phyloP scores from a whole-genome alignment of 805 yeast species.

The Candida piceae region DNA sequence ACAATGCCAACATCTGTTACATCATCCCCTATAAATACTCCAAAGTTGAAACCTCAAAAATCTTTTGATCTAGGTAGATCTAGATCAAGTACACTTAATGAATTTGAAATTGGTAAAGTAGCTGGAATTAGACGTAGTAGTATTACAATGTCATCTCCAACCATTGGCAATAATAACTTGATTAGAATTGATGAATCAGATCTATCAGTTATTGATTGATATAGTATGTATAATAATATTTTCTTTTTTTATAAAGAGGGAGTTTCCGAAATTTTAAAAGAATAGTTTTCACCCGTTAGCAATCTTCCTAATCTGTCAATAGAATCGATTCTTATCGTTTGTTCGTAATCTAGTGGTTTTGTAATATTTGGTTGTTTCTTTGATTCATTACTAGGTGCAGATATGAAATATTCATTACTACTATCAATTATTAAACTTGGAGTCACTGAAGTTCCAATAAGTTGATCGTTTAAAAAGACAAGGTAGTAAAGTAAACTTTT shows the following conservation, averaged over 20 bases:
- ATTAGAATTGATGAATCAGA: too few relatives aligned
- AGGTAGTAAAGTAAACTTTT: conserved; percentile 24
- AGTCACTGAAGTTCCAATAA: conserved; percentile 22
- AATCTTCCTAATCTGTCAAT: conserved; percentile 20
- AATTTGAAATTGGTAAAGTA: conserved; percentile 8
- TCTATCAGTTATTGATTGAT: too few relatives aligned
- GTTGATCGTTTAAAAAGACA: conserved; percentile 26
- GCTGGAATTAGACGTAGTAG: conserved; percentile 1
- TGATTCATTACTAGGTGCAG: not conserved
- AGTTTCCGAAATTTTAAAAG: too few relatives aligned
- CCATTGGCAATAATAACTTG: too few relatives aligned
- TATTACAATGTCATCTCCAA: too few relatives aligned
- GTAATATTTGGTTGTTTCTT: not conserved
- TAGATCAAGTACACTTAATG: conserved; percentile 21
- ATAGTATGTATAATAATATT: too few relatives aligned
- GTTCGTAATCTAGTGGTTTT: not conserved
- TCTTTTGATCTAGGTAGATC: conserved; percentile 13
- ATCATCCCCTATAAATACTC: conserved; percentile 8
- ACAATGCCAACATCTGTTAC: conserved; percentile 7
- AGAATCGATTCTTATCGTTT: conserved; percentile 21
- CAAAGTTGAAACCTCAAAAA: conserved; percentile 6
- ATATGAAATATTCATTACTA: not conserved
- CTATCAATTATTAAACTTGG: conserved; percentile 8
- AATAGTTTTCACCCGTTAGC: conserved; percentile 7
- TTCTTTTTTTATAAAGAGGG: too few relatives aligned